These are phyloP conservation scores for Fonsecaea monophora DNA, from an alignment of 2,329 filamentous ascomycete species.

Conservation along the genomic window DNA sequence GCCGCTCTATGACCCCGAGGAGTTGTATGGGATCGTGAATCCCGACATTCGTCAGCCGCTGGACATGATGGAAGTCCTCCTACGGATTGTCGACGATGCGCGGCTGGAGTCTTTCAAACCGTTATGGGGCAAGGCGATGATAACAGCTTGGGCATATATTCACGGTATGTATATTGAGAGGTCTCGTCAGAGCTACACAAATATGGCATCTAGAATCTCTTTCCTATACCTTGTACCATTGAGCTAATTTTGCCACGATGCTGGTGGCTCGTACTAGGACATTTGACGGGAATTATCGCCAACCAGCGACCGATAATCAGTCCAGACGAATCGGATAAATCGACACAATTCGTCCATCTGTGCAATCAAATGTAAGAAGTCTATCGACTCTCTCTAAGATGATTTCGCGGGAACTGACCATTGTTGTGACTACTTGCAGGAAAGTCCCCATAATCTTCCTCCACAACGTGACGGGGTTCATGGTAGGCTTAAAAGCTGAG, in stretches of 20 bases:
- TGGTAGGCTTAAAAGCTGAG: constrained; percentile 56
- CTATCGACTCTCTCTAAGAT: too few relatives aligned
- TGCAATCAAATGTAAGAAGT: constrained; percentile 48
- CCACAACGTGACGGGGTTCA: constrained; percentile 58
- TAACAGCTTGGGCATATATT: constrained; percentile 52
- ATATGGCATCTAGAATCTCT: too few relatives aligned
- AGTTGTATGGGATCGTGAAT: constrained; percentile 48
- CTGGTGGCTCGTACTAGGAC: constrained; percentile 37
- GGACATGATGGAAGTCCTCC: constrained; percentile 50
- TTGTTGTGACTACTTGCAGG: constrained; percentile 27
- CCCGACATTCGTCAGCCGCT: constrained; percentile 51
- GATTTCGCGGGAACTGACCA: too few relatives aligned
- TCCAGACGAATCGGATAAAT: constrained; percentile 51
- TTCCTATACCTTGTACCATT: background rate
- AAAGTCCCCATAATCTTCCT: constrained; percentile 53
- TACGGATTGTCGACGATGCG: constrained; percentile 53
- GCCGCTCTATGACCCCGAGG: constrained; percentile 48
- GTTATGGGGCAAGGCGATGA: constrained; percentile 48
- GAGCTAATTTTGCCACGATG: background rate
- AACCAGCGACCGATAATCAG: constrained; percentile 53
- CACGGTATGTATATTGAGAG: too few relatives aligned
- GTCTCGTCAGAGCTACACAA: too few relatives aligned
- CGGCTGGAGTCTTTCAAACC: constrained; percentile 51
- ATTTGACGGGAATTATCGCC: constrained; percentile 50
- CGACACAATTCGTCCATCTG: constrained; percentile 52